Evolutionary conservation across 345 rosid genomes (phyloP), one percentile per base, ranked within the genome.

Genomic region (Hibiscus trionum): DNA sequence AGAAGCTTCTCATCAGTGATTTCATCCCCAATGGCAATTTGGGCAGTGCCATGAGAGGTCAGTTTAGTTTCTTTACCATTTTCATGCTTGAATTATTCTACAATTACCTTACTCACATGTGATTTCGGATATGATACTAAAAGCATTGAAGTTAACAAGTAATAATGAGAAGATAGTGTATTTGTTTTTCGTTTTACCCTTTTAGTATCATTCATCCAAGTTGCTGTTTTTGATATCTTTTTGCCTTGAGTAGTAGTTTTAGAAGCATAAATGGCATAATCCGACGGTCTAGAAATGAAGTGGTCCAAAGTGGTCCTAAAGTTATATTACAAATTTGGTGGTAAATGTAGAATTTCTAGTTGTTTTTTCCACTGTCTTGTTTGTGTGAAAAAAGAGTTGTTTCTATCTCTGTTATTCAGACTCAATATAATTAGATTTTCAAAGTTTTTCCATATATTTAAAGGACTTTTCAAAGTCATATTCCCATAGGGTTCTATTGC

Each of bases 1-100:
- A 95, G 81, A 95, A 95, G 82, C 96, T 95, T 21, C 89, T 95
- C 59, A 92, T 95, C 53, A 88, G 91, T 77, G 98, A 95, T 73
- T 95, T 89, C 57, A 84, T 95, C 79, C 85, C 92, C 69, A 90
- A 92, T 77, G 99, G 99, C 78, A 95, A 88, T 64, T 81, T 95
- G 78, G 90, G 91, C 17, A 84, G 73, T 57, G 98, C 97, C 64
- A 92, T 95, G 14, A 76, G 82, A 88, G 98, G 99, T 88, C 14
- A 67, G 78, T 65, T 44, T 37, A 35, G 15, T 46, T 17, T 37
- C 50, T 37, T 63, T 37, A 9, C 49, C 12, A 16, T n/a, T 63
- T 35, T 44, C 15, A 44, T 64, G 50, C 68, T 39, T 64, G 27
- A 39, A 64, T 39, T 39, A 17, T 64, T 64, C 50, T 35, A 37